These are phyloP conservation scores for Colletotrichum lindemuthianum DNA, from an alignment of 2,329 filamentous ascomycete species.

Conservation along the genomic window DNA sequence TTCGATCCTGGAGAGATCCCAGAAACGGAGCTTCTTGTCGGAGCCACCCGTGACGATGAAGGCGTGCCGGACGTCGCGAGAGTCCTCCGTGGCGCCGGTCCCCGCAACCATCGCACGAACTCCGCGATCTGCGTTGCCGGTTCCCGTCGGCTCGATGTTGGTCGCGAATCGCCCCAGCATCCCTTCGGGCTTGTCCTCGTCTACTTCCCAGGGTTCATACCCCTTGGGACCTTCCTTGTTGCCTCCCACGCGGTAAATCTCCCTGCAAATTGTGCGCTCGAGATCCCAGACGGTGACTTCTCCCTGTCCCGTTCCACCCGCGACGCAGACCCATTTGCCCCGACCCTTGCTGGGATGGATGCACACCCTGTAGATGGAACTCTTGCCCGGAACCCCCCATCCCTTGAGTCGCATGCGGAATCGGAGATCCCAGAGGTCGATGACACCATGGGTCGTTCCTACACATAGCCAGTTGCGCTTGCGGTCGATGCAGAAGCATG, in stretches of 20 bases:
- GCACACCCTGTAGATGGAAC: conserved; percentile 80
- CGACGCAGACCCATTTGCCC: conserved; percentile 86
- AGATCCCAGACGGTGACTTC: conserved; percentile 97
- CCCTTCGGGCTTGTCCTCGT: conserved; percentile 87
- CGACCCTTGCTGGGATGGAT: conserved; percentile 83
- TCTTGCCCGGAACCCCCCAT: conserved; percentile 86
- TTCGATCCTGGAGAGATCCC: conserved; percentile 85
- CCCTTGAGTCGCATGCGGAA: conserved; percentile 88
- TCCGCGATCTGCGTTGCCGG: conserved; percentile 69
- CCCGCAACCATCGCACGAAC: conserved; percentile 80
- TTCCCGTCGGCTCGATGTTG: conserved; percentile 70
- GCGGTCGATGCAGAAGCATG: conserved; percentile 88
- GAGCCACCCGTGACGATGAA: conserved; percentile 90
- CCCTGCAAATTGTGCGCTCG: conserved; percentile 87
- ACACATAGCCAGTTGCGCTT: conserved; percentile 91
- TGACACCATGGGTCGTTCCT: conserved; percentile 90
- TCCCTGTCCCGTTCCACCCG: conserved; percentile 85
- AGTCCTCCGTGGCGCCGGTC: conserved; percentile 75
- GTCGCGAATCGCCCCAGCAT: conserved; percentile 89
- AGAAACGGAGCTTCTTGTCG: conserved; percentile 92
- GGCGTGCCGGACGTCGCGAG: conserved; percentile 77
- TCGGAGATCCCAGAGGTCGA: conserved; percentile 96
- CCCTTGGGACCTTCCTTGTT: conserved; percentile 69
- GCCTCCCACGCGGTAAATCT: conserved; percentile 82
- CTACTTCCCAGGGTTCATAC: conserved; percentile 88